Percentiles rank a stretch among this genome's conserved stretches.
These are phyloP conservation scores for Hypsizygus marmoreus DNA, from an alignment of 768 basidiomycete species.

Conservation along the genomic window DNA sequence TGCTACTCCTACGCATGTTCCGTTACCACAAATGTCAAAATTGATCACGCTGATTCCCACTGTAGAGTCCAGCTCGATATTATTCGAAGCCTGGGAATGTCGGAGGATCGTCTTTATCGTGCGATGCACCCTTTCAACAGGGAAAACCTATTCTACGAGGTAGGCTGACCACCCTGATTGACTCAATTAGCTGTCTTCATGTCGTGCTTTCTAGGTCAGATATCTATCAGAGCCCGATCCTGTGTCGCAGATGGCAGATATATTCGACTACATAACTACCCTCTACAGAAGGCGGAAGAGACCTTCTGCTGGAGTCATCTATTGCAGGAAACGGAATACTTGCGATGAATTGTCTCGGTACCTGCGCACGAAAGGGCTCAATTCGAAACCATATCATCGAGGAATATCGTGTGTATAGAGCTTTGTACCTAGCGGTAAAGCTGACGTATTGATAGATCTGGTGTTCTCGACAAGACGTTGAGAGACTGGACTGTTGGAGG, in stretches of 20 bases:
- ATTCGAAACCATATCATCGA: slow-evolving; percentile 73
- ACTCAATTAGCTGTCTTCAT: no score
- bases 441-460: slow-evolving; percentile 32
- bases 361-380: slow-evolving; percentile 66
- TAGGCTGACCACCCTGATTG: slow-evolving; percentile 28
- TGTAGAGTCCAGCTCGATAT: slow-evolving; percentile 76
- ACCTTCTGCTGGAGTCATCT: slow-evolving; percentile 73
- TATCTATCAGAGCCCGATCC: slow-evolving; percentile 59
- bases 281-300: slow-evolving; percentile 61
- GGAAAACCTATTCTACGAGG: slow-evolving; percentile 81
- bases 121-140: slow-evolving; percentile 84
- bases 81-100: slow-evolving; percentile 63
- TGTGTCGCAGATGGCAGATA: slow-evolving; percentile 59
- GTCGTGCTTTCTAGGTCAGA: slow-evolving; percentile 49
- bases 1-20: slow-evolving; percentile 64
- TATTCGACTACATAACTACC: slow-evolving; percentile 64
- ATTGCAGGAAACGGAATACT: slow-evolving; percentile 66
- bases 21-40: not conserved
- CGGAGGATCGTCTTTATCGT: slow-evolving; percentile 52
- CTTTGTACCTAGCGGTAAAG: no score
- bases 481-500: slow-evolving; percentile 57
- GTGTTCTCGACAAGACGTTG: slow-evolving; percentile 61
- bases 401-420: slow-evolving; percentile 64
- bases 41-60: not conserved
- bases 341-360: slow-evolving; percentile 70